Evolutionary conservation across 2,329 filamentous ascomycete genomes (phyloP).

Genomic region (Diaporthe batatas): DNA sequence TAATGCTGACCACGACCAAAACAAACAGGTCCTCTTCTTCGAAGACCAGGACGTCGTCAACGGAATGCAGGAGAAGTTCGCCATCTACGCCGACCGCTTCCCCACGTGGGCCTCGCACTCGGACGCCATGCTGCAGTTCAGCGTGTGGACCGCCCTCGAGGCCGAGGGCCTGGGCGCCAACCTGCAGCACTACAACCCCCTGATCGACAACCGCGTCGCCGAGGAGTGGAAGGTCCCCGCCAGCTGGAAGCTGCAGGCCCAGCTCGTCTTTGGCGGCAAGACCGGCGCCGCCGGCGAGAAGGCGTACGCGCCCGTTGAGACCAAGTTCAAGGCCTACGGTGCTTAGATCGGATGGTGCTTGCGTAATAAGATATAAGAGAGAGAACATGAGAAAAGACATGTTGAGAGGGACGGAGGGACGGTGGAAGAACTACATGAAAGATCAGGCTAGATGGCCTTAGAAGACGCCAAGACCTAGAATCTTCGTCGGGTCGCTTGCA

Average conservation of each 20-base stretch:
- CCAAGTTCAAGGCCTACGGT: constrained; percentile 76
- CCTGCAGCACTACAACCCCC: constrained; percentile 93
- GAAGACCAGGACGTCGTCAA: constrained; percentile 79
- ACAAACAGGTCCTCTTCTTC: constrained; percentile 81
- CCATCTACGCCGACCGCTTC: constrained; percentile 84
- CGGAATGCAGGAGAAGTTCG: constrained; percentile 75
- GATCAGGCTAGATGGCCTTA: constrained; percentile 24
- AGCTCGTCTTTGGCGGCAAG: constrained; percentile 85
- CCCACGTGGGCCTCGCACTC: constrained; percentile 81
- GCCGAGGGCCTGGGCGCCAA: constrained; percentile 88
- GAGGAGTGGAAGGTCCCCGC: constrained; percentile 77
- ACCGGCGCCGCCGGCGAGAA: constrained; percentile 72
- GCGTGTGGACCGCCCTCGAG: constrained; percentile 85
- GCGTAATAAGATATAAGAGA: too few species aligned
- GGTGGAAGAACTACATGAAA: neutral
- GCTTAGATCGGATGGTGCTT: constrained; percentile 51
- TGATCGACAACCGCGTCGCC: constrained; percentile 80
- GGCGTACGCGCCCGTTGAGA: constrained; percentile 73
- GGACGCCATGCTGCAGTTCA: constrained; percentile 85
- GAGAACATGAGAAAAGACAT: neutral
- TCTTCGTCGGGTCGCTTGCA: constrained; percentile 22
- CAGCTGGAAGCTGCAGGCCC: constrained; percentile 82
- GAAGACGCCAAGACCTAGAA: constrained; percentile 29
- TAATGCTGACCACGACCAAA: neutral
- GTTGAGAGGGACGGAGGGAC: neutral